Evolutionary conservation across 2,329 filamentous ascomycete genomes (phyloP).

Genomic region (Calonectria pseudoreteaudii): DNA sequence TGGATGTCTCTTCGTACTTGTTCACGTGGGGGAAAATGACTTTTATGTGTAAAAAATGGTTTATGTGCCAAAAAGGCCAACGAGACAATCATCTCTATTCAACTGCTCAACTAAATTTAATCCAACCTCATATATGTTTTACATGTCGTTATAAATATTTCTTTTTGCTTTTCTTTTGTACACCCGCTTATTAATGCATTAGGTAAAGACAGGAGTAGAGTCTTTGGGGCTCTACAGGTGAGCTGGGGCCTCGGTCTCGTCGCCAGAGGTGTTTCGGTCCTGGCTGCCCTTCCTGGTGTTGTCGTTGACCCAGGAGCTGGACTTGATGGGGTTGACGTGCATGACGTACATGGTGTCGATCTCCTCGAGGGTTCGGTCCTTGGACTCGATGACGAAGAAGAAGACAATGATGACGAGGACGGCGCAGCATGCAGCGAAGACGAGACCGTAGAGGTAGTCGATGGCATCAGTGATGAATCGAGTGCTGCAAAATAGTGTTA

Average conservation of each 20-base stretch:
- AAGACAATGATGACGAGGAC: slow-evolving; percentile 74
- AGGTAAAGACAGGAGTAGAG: slow-evolving; percentile 6
- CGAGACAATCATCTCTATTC: neutral
- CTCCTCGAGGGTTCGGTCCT: slow-evolving; percentile 79
- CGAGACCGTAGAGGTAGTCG: slow-evolving; percentile 76
- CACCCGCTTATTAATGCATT: slow-evolving; percentile 1
- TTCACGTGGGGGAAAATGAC: neutral
- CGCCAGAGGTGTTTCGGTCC: neutral
- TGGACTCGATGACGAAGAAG: slow-evolving; percentile 81
- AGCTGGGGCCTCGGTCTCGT: slow-evolving; percentile 11
- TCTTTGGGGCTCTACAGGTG: neutral
- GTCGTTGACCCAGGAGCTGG: slow-evolving; percentile 44
- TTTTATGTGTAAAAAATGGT: neutral
- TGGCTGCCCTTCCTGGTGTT: slow-evolving; percentile 12
- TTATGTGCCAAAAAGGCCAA: neutral
- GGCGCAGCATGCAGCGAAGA: slow-evolving; percentile 77
- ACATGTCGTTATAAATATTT: neutral
- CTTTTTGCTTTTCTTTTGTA: neutral
- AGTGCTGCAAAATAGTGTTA: slow-evolving; percentile 56
- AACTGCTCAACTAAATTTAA: neutral
- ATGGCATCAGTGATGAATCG: slow-evolving; percentile 80
- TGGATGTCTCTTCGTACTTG: neutral
- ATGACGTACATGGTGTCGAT: slow-evolving; percentile 81
- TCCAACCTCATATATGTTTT: neutral
- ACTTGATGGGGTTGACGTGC: slow-evolving; percentile 62